These are phyloP conservation scores for Cymbopogon flexuosus DNA, from an alignment of 202 grass and related monocot genomes.

Conservation along the genomic window DNA sequence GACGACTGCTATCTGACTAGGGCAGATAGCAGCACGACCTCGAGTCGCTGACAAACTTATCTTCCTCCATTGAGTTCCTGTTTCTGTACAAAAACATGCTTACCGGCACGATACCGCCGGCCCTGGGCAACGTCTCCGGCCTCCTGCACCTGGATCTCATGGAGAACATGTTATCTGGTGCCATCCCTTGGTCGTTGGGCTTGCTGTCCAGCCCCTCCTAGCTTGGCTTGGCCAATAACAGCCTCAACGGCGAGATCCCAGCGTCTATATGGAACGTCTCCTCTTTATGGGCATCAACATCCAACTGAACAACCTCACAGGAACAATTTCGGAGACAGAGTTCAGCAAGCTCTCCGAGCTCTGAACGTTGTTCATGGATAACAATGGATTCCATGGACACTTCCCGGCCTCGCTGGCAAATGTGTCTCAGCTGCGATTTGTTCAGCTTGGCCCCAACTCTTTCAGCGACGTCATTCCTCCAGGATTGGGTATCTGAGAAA, in stretches of 20 bases:
- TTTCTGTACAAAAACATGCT: no score
- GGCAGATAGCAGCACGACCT: no score
- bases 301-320: neutral
- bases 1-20: no score
- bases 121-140: no score
- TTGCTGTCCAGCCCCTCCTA: neutral
- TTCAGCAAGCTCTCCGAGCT: neutral
- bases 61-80: no score
- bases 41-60: no score
- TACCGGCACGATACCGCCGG: no score
- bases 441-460: neutral
- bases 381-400: neutral
- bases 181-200: conserved; percentile 21
- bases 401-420: neutral
- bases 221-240: neutral
- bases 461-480: neutral
- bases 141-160: no score
- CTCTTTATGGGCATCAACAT: neutral
- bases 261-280: conserved; percentile 13
- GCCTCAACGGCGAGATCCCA: conserved; percentile 6
- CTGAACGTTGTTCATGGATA: neutral
- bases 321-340: neutral
- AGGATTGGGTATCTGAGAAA: neutral
- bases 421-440: neutral
- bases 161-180: no score